Base-by-base conservation (phyloP, 495 filamentous ascomycete genomes). In the Penicillium pancosmium region DNA sequence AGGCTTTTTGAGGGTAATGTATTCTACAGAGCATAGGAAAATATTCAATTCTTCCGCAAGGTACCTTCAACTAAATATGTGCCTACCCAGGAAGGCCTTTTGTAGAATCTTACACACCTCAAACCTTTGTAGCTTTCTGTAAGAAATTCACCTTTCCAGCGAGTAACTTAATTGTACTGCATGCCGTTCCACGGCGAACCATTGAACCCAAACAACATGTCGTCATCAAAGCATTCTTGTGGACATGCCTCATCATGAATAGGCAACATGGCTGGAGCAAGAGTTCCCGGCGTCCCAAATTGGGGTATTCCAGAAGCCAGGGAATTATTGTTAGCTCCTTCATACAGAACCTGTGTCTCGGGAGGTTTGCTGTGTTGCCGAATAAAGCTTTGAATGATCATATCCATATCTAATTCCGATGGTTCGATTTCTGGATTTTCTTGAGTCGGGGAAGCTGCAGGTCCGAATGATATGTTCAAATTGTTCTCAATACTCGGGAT, bases 301-400 rank as follows among this genome's bases (percentile, higher is more conserved):
- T 43, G 46, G 2, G n/a, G 55, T 4, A 55, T 25, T 3, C 51
- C 33, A 36, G 52, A 25, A 15, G 44, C 21, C 1, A 48, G 15
- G 51, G 40, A 19, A 10, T 15, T 5, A 50, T 21, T n/a, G 18
- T 57, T 35, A 15, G 23, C 5, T 4, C 16, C 15, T 40, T 61
- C 54, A 27, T 53, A 12, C 19, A 36, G 49, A 2, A 19, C 0
- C 7, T 60, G 60, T 0, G 54, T 55, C 5, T 62, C 62, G 33
- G 10, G 18, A 25, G 43, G 25, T 46, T 49, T 62, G 19, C 47
- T 40, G 4, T 59, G 16, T 19, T 70, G 64, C 27, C 62, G 56
- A 33, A 67, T 65, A 33, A 78, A 73, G 67, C 75, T 70, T 62
- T 72, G 57, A 13, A 71, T 65, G 33, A 77, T 65, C 59, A 71